phyloP scores from a whole-genome alignment of 2,329 filamentous ascomycete genomes.

The Pseudogymnoascus pannorum region DNA sequence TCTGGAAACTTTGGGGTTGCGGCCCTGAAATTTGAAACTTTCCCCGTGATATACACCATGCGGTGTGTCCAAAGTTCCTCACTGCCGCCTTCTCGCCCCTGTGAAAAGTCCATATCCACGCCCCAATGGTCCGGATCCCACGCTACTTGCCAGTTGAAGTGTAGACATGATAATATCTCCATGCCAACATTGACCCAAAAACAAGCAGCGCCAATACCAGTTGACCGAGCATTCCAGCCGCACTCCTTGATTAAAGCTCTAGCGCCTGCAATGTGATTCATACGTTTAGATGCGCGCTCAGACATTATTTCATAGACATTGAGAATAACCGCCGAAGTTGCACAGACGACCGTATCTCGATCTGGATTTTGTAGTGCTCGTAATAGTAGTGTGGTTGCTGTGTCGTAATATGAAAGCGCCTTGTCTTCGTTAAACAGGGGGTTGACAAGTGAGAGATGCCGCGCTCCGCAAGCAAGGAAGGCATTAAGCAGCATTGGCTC shows the following conservation, averaged over 20 bases:
- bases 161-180: constrained; percentile 81
- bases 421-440: constrained; percentile 64
- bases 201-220: constrained; percentile 75
- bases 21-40: constrained; percentile 77
- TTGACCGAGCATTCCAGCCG: constrained; percentile 73
- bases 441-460: constrained; percentile 68
- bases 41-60: constrained; percentile 82
- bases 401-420: constrained; percentile 77
- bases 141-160: constrained; percentile 77
- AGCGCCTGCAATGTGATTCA: constrained; percentile 83
- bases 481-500: constrained; percentile 87
- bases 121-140: constrained; percentile 92
- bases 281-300: constrained; percentile 67
- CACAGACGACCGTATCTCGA: constrained; percentile 75
- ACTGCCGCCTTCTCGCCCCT: constrained; percentile 42
- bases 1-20: constrained; percentile 56
- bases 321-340: constrained; percentile 77
- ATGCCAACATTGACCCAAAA: constrained; percentile 92
- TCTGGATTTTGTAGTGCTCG: constrained; percentile 75
- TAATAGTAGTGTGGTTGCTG: constrained; percentile 70
- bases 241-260: constrained; percentile 84
- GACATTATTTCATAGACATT: constrained; percentile 94
- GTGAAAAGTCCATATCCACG: constrained; percentile 65
- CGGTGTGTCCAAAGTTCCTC: constrained; percentile 85
- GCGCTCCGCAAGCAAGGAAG: constrained; percentile 79